Evolutionary conservation across 371 early-diverging fungal species (phyloP).

Genomic region (Circinella umbellata): DNA sequence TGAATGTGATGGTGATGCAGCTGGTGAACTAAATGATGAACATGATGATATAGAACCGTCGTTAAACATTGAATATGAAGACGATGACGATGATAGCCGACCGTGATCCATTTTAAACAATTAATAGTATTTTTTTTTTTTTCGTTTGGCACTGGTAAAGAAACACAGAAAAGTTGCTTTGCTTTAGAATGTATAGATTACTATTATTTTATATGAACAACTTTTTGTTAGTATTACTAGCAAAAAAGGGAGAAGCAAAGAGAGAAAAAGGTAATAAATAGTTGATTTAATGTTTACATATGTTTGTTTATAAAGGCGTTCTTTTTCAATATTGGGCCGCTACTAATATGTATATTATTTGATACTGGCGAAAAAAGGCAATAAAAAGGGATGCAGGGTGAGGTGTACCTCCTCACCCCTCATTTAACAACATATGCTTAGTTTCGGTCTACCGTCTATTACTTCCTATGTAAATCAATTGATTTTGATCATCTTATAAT

Average conservation of each 20-base stretch:
- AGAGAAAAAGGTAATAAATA: background rate
- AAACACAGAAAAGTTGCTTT: too few relatives aligned
- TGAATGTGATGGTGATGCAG: constrained; percentile 29
- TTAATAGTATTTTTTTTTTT: too few relatives aligned
- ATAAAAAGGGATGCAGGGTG: constrained; percentile 7
- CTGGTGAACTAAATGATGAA: constrained; percentile 27
- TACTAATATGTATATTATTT: background rate
- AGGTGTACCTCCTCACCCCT: background rate
- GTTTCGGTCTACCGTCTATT: background rate
- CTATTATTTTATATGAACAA: too few relatives aligned
- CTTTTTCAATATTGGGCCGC: background rate
- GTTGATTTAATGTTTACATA: background rate
- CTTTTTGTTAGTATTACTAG: too few relatives aligned
- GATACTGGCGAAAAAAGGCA: background rate
- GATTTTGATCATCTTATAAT: too few relatives aligned
- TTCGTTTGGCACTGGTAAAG: too few relatives aligned
- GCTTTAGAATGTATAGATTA: too few relatives aligned
- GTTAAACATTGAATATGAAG: constrained; percentile 16
- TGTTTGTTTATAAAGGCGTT: constrained; percentile 4
- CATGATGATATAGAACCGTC: constrained; percentile 21
- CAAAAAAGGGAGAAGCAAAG: too few relatives aligned
- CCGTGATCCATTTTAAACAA: background rate
- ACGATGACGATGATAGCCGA: background rate
- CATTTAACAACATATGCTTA: background rate
- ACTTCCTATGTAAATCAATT: too few relatives aligned